Base-by-base conservation (phyloP, 169 alveolate species). In the Cryptosporidium sp. region DNA sequence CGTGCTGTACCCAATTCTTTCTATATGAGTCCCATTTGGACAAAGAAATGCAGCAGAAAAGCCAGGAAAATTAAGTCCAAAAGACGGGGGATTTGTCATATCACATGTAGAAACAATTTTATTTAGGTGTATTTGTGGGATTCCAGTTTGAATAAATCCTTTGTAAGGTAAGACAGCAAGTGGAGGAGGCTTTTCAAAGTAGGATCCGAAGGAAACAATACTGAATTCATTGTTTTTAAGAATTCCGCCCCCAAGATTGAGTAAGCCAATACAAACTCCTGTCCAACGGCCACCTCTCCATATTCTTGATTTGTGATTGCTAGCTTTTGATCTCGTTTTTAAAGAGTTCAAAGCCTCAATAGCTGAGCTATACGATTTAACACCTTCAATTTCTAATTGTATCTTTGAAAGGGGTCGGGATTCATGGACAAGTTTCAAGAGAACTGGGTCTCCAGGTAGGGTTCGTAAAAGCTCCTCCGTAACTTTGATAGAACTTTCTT, bases 11-110 rank as follows among this genome's bases (percentile, higher is more conserved):
- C 89, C 89, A 65, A 80, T 80, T n/a, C 89, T 58, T 53, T 80
- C 89, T 3, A 80, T 80, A 29, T 80, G 48, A 21, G 89, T 80
- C 31, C 89, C 89, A 51, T 80, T 80, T 42, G 89, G 89, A 80
- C 89, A 80, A 42, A 80, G 60, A 23, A 80, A 80, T 16, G 89
- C 56, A n/a, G 80, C 75, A 14, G 89, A 80, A 7, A 62, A 80
- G 35, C 89, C 89, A 8, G 89, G 68, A 80, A 61, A 80, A 14
- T 80, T 67, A 31, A 60, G 42, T 56, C 75, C 75, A 60, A 42
- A 65, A 3, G 72, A 35, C 14, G 89, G 89, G 6, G 89, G 68
- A 60, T 39, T 39, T 4, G 80, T 62, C 51, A 80, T n/a, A n/a
- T 80, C 56, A 51, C 89, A 80, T 42, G 89, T 80, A 9, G 89